Base-by-base conservation (phyloP, 208 protist genomes). In the Borovskyia barvae region DNA sequence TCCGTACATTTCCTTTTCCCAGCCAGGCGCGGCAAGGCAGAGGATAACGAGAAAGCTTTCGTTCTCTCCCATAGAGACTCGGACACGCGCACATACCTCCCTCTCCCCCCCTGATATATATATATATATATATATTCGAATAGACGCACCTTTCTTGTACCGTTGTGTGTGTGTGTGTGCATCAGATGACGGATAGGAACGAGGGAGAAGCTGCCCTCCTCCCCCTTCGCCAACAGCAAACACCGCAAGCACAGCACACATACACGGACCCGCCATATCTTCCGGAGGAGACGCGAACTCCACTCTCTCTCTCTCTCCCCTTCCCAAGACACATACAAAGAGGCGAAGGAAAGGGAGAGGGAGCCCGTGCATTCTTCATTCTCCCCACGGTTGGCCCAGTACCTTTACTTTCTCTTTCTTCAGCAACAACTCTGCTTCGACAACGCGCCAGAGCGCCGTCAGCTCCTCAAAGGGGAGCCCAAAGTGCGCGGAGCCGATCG, bases 331-430 rank as follows among this genome's bases (percentile, higher is more conserved):
- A n/a, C n/a, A n/a, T n/a, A n/a, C n/a, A 14, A 15, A 14, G 33
- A 8, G 33, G 39, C 14, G 39, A 43, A 19, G 17, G 9, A 8
- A 22, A 28, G 30, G 11, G 7, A n/a, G 19, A 46, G 3, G 29
- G 20, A 12, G 14, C 0, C 4, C 5, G 24, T 39, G 33, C 33
- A 28, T 62, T 22, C 41, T 15, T 63, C 67, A 88, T 35, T 87
- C 82, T 11, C 61, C 59, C 55, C 72, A 80, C 17, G 77, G 72
- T 46, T 86, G 66, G 0, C 78, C 81, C 0, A 94, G 68, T 14
- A 77, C 68, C 12, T 80, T 75, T 8, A 75, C 64, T 67, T 90
- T 94, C 24, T 94, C 76, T 32, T 78, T 69, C 43, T 74, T 75
- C 6, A 94, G 41, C 19, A 76, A 50, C 37, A 74, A 36, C 72